Evolutionary conservation across 768 basidiomycete species (phyloP).

Genomic region (Suillus decipiens): DNA sequence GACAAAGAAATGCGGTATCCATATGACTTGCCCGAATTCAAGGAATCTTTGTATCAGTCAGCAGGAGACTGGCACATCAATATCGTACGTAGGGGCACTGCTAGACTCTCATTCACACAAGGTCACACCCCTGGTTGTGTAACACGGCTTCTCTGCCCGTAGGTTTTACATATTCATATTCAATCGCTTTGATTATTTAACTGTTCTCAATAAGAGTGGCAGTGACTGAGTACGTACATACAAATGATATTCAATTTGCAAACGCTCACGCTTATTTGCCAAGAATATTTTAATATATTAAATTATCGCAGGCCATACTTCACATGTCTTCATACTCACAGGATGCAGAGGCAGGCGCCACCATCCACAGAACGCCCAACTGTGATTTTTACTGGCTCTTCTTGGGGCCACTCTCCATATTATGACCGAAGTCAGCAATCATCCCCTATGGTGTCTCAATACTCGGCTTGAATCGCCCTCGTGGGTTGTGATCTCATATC

Average conservation of each 20-base stretch:
- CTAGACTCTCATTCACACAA: constrained; percentile 15
- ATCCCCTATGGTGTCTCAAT: not conserved
- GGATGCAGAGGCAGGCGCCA: not conserved
- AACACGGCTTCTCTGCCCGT: constrained; percentile 21
- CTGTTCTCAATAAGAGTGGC: constrained; percentile 37
- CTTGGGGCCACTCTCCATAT: not conserved
- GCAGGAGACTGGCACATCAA: constrained; percentile 7
- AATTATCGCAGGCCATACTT: constrained; percentile 22
- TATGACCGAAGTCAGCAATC: not conserved
- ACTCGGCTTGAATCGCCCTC: constrained; percentile 17
- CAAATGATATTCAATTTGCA: constrained; percentile 38
- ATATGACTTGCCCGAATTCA: not conserved
- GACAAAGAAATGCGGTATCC: not conserved
- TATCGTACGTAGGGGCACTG: constrained; percentile 15
- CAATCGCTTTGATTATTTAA: not conserved
- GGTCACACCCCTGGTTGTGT: constrained; percentile 33
- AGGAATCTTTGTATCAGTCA: constrained; percentile 1
- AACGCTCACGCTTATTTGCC: constrained; percentile 38
- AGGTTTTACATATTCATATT: constrained; percentile 14
- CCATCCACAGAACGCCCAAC: not conserved
- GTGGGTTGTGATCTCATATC: constrained; percentile 14
- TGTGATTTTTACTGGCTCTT: not conserved
- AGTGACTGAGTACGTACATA: constrained; percentile 48
- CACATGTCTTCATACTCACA: constrained; percentile 19
- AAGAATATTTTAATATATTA: constrained; percentile 39